Evolutionary conservation across 805 yeast genomes (phyloP).

Genomic region (Ogataea angusta): DNA sequence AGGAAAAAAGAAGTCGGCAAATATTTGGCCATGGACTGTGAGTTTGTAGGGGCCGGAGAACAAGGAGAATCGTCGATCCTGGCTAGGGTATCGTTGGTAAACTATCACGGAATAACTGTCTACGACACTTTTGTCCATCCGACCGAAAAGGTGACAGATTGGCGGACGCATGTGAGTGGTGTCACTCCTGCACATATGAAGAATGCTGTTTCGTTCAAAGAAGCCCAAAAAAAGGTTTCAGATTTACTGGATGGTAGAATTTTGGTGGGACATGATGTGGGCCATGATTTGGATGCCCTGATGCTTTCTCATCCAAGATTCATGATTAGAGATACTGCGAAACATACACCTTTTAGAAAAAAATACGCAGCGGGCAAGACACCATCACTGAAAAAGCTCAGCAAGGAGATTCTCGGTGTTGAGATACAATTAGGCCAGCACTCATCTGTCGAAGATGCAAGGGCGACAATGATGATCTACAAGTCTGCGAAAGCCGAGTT

Average conservation of each 20-base stretch:
- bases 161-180: conserved; percentile 94
- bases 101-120: conserved; percentile 69
- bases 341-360: conserved; percentile 53
- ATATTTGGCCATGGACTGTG: conserved; percentile 85
- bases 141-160: conserved; percentile 71
- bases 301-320: conserved; percentile 63
- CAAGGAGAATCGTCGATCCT: conserved; percentile 67
- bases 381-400: conserved; percentile 67
- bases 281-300: conserved; percentile 72
- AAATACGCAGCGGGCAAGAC: conserved; percentile 61
- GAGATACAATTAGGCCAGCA: conserved; percentile 75
- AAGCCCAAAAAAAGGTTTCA: conserved; percentile 58
- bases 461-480: conserved; percentile 81
- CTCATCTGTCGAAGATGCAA: conserved; percentile 88
- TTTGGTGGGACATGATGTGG: conserved; percentile 82
- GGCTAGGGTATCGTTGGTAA: conserved; percentile 86
- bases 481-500: conserved; percentile 59
- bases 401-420: conserved; percentile 50
- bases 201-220: conserved; percentile 60
- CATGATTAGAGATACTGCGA: conserved; percentile 71
- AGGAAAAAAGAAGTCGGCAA: conserved; percentile 54
- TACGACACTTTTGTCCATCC: conserved; percentile 78
- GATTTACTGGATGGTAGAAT: conserved; percentile 52
- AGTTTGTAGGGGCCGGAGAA: conserved; percentile 87
- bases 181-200: conserved; percentile 67